These are phyloP conservation scores for Phtheirospermum japonicum DNA, from an alignment of 257 asterid species.

Conservation along the genomic window DNA sequence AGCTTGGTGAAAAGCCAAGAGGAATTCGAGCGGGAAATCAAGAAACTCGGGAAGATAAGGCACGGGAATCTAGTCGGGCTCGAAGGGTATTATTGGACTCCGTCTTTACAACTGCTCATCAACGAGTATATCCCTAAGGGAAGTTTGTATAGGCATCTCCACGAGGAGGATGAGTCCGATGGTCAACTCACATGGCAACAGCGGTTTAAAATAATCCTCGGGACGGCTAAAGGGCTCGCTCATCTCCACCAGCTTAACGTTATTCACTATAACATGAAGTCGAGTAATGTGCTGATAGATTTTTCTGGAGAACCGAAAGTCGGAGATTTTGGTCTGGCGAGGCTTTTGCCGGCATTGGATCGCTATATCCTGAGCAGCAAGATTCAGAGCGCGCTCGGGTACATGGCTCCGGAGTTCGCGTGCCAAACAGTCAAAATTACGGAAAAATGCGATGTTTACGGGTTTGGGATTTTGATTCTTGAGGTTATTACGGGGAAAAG, in stretches of 20 bases:
- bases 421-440: conserved; percentile 81
- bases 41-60: conserved; percentile 51
- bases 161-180: conserved; percentile 36
- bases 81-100: conserved; percentile 84
- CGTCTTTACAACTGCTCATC: conserved; percentile 73
- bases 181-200: conserved; percentile 56
- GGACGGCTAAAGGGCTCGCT: conserved; percentile 67
- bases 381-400: conserved; percentile 84
- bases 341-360: conserved; percentile 59
- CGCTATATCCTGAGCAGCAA: conserved; percentile 74
- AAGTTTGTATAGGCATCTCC: conserved; percentile 63
- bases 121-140: conserved; percentile 52
- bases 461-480: conserved; percentile 65
- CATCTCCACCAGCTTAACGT: conserved; percentile 57
- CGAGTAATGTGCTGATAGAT: conserved; percentile 57
- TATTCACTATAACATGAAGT: conserved; percentile 75
- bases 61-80: conserved; percentile 61
- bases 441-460: conserved; percentile 82
- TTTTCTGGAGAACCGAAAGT: conserved; percentile 58
- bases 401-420: conserved; percentile 87
- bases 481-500: conserved; percentile 73
- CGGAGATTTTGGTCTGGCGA: conserved; percentile 71
- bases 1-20: conserved; percentile 72
- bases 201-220: conserved; percentile 59
- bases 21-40: conserved; percentile 73